A percentile compares a stretch with the other conserved stretches of the same genome.
Conservation (phyloP, 768 basidiomycete species). For the Termitomyces sp. region DNA sequence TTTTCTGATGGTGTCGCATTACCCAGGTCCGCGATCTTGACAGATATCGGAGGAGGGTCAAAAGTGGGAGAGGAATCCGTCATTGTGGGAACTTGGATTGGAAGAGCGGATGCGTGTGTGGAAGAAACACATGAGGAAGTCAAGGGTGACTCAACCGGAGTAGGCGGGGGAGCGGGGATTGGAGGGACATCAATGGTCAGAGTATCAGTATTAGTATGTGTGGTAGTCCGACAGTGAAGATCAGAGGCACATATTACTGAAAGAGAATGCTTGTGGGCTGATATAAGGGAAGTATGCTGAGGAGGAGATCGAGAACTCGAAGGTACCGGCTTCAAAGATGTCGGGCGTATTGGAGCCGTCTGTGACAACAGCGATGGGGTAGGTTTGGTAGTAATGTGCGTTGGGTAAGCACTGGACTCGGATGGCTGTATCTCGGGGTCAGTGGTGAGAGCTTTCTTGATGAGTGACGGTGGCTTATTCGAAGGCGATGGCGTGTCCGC, state of each 20-base stretch:
- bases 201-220: slow-evolving; percentile 13
- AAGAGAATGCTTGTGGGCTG: slow-evolving; percentile 32
- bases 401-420: slow-evolving; percentile 7
- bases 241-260: slow-evolving; percentile 23
- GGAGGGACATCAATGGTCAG: slow-evolving; percentile 8
- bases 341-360: slow-evolving; percentile 44
- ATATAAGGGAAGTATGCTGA: slow-evolving; percentile 34
- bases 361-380: slow-evolving; percentile 58
- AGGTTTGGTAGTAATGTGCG: slow-evolving; percentile 17
- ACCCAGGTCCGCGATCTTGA: slow-evolving; percentile 93
- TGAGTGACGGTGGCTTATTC: slow-evolving; percentile 17
- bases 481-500: slow-evolving; percentile 11
- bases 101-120: slow-evolving; percentile 5
- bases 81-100: slow-evolving; percentile 18
- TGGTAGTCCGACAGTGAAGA: slow-evolving; percentile 2
- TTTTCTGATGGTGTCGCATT: slow-evolving; percentile 90
- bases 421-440: slow-evolving; percentile 12
- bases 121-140: slow-evolving; percentile 14
- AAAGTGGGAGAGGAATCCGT: slow-evolving; percentile 12
- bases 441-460: slow-evolving; percentile 18
- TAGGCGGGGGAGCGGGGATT: slow-evolving; percentile 24
- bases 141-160: slow-evolving; percentile 27
- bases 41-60: slow-evolving; percentile 49
- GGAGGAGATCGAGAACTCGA: slow-evolving; percentile 30
- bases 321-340: slow-evolving; percentile 20